Percentiles rank a stretch among this genome's conserved stretches.
phyloP scores from a whole-genome alignment of 106 monocot species.

The Dendrobium officinale region DNA sequence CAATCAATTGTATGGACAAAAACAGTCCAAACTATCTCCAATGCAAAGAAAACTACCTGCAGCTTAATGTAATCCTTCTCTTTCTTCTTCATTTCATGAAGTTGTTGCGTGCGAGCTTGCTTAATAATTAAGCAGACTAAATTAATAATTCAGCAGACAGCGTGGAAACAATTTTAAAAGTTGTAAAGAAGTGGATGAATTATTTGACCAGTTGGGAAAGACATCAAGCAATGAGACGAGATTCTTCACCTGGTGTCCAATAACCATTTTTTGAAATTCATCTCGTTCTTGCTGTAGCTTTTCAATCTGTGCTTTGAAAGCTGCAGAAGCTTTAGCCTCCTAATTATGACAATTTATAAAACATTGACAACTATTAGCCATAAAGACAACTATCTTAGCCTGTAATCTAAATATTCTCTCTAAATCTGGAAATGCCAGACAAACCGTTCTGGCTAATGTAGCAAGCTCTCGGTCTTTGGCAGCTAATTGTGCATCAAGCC shows the following conservation, averaged over 20 bases:
- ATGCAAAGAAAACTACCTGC: conserved; percentile 52
- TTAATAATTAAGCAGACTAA: conserved; percentile 10
- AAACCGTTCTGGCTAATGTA: conserved; percentile 75
- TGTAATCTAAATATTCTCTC: neutral
- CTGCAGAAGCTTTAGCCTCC: conserved; percentile 83
- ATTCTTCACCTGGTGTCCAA: conserved; percentile 86
- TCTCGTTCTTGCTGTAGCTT: conserved; percentile 94
- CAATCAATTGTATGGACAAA: neutral
- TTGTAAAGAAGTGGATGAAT: neutral
- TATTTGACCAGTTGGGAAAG: neutral
- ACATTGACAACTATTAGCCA: conserved; percentile 2
- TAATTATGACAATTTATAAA: conserved; percentile 22
- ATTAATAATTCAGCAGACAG: neutral
- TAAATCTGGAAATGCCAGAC: conserved; percentile 4
- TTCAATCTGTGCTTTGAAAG: conserved; percentile 88
- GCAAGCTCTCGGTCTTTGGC: conserved; percentile 95
- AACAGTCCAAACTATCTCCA: neutral
- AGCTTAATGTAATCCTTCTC: conserved; percentile 98
- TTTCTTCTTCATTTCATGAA: conserved; percentile 99
- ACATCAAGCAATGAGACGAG: neutral
- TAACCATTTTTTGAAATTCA: conserved; percentile 99
- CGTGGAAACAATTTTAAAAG: neutral
- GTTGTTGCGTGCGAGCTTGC: conserved; percentile 98
- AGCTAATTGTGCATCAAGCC: conserved; percentile 81
- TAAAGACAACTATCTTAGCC: neutral